Percentiles rank a stretch among this genome's conserved stretches.
Conservation (phyloP, 2,329 filamentous ascomycete genomes). For the Fusarium chuoi region DNA sequence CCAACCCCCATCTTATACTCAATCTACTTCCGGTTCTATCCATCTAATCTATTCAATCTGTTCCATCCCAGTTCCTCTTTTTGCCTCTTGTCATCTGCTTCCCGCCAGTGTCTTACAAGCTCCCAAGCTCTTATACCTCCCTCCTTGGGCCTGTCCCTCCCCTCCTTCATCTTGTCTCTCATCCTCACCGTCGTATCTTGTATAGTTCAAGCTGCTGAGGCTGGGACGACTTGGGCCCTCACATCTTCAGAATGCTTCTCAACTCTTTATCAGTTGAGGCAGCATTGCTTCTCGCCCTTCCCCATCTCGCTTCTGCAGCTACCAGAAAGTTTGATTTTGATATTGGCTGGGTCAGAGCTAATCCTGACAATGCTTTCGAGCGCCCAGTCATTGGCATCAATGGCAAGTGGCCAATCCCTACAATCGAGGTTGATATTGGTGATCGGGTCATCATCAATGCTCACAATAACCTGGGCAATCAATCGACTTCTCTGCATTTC, state of each 20-base stretch:
- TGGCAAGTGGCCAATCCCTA: slow-evolving; percentile 77
- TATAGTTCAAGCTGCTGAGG: slow-evolving; percentile 9
- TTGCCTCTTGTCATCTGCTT: slow-evolving; percentile 3
- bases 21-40: neutral
- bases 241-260: slow-evolving; percentile 29
- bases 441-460: slow-evolving; percentile 70
- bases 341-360: slow-evolving; percentile 75
- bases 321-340: slow-evolving; percentile 73
- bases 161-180: neutral
- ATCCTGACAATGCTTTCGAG: slow-evolving; percentile 72
- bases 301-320: slow-evolving; percentile 46
- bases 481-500: slow-evolving; percentile 73
- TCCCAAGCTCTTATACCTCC: slow-evolving; percentile 14
- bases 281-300: slow-evolving; percentile 31
- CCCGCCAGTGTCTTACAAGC: neutral
- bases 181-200: neutral
- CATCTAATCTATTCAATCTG: slow-evolving; percentile 27
- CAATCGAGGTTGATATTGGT: slow-evolving; percentile 70
- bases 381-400: slow-evolving; percentile 81
- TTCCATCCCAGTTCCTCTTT: slow-evolving; percentile 1
- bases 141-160: neutral
- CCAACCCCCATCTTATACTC: neutral
- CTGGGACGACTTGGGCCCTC: neutral
- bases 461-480: slow-evolving; percentile 69
- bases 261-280: slow-evolving; percentile 22